Base-by-base conservation (phyloP, 2,329 filamentous ascomycete genomes). In the Arthrobotrys musiformis region DNA sequence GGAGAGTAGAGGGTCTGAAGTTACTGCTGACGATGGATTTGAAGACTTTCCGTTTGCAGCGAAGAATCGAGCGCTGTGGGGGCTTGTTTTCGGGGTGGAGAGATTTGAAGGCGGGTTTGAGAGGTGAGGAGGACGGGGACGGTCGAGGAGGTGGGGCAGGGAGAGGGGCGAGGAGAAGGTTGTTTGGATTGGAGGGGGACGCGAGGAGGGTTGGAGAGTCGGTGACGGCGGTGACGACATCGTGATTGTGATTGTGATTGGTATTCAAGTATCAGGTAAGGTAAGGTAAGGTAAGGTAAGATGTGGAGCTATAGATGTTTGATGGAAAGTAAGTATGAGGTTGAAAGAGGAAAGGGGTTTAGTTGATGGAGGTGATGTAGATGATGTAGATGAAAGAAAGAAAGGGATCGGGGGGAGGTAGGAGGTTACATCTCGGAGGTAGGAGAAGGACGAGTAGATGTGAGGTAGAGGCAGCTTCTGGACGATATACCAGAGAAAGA, bases 1-100 rank as follows among this genome's bases (percentile, higher is more conserved):
- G 6, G 79, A 80, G 9, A 81, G 60, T 2, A 81, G 58, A 4
- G 80, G 79, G 52, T 81, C 80, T 9, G 22, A 44, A 13, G 78
- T 56, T 30, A 63, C 62, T 0, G 79, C 70, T 7, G 72, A 69
- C 4, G 67, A 61, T 30, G 78, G n/a, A 40, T 78, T 44, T 78
- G 69, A n/a, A 70, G 44, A 26, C 5, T 48, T 7, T 48, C 1
- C 19, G 7, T 11, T 66, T 35, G 69, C 68, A 0, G 69, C 64
- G 19, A 30, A 63, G 75, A 17, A 78, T 77, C n/a, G 80, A 78
- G 13, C 63, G 61, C 4, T 76, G 54, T 17, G 74, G 61, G 22
- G 79, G 69, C 48, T 79, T 70, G 79, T 77, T 70, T 68, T 79
- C 67, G 66, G 76, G 61, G 68, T 58, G 24, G 56, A 17, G 1